A percentile compares a stretch with the other conserved stretches of the same genome.
These are phyloP conservation scores for Mycena latifolia DNA, from an alignment of 768 basidiomycete genomes.

Conservation along the genomic window DNA sequence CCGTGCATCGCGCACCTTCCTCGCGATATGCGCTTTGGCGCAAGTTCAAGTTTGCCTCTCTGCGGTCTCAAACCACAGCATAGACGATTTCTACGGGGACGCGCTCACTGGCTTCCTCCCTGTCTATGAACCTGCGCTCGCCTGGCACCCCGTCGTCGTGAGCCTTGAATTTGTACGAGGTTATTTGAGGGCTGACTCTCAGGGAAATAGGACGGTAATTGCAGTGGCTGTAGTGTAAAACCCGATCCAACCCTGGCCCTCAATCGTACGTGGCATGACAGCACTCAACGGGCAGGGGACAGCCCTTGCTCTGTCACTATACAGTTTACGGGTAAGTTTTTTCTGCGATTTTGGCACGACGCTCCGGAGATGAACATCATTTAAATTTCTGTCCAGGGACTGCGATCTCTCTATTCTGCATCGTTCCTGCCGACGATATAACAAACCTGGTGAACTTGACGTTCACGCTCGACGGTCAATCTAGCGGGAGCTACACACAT, in stretches of 20 bases:
- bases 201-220: constrained; percentile 12
- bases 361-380: too few relatives aligned
- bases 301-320: constrained; percentile 3
- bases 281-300: neutral
- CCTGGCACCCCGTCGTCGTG: constrained; percentile 12
- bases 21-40: neutral
- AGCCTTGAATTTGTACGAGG: neutral
- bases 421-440: neutral
- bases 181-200: too few relatives aligned
- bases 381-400: neutral
- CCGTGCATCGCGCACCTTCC: neutral
- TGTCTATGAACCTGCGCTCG: neutral
- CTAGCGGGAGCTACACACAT: neutral
- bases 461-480: constrained; percentile 1
- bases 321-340: constrained; percentile 5
- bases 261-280: constrained; percentile 10
- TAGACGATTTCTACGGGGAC: constrained; percentile 10
- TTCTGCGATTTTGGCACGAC: too few relatives aligned
- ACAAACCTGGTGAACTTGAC: neutral
- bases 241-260: neutral
- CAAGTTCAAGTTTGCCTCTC: neutral
- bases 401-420: neutral
- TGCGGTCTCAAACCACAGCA: constrained; percentile 3
- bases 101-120: neutral
- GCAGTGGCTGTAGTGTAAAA: neutral